Base-by-base conservation (phyloP, 495 filamentous ascomycete species). In the Poronia punctata region DNA sequence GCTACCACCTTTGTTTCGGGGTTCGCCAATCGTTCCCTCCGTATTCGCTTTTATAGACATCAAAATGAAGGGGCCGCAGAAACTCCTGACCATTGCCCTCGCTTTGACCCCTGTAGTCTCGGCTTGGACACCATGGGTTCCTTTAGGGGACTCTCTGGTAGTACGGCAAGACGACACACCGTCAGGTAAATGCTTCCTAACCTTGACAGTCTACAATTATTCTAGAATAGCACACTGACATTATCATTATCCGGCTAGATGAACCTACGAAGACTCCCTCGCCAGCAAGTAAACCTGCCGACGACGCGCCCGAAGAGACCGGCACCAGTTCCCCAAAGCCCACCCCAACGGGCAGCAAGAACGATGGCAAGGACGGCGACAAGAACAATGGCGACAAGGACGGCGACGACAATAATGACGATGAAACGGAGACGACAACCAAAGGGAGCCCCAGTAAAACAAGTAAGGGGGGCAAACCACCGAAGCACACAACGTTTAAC, bases 401-500 rank as follows among this genome's bases (percentile, higher is more conserved):
- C 46, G 26, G 18, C 32, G n/a, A n/a, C n/a, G n/a, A 16, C 10
- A 19, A 17, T 8, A 27, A 16, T 14, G 10, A 53, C 40, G 19
- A 30, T 3, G 24, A 10, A 45, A 56, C 57, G 7, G 34, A 37
- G 18, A 48, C 54, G 3, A 46, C 36, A 5, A 55, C 58, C 17
- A 55, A 49, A 20, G 55, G 44, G 11, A 50, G 55, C 5, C 49
- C 53, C 14, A 55, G 54, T 19, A 68, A 71, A 16, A 57, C 63
- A 17, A 56, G 57, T 5, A 48, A 67, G 9, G 72, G 68, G 20
- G n/a, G n/a, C 2, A 38, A 27, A 7, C 12, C 34, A 5, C 19
- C 42, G 28, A 45, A 45, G 22, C 74, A 71, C 20, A 74, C 61
- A 23, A 65, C 65, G 61, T 74, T 71, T 62, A 67, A 83, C 62